Evolutionary conservation across 305 asterid genomes (phyloP).

Genomic region (Fraxinus ornus): DNA sequence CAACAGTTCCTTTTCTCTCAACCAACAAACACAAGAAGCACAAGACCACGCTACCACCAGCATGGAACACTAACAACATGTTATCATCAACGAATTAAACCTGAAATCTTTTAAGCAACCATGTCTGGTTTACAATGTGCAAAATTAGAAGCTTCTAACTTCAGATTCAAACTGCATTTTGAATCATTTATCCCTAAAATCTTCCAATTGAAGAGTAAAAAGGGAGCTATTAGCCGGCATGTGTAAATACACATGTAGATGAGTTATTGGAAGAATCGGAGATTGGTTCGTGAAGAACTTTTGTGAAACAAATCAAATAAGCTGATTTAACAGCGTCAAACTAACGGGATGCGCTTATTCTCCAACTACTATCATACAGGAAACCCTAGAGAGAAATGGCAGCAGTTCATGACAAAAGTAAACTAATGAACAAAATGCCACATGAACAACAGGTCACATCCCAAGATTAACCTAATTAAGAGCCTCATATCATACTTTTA

Average conservation of each 20-base stretch:
- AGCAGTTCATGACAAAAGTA: not conserved
- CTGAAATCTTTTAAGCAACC: not conserved
- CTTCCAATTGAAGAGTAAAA: not conserved
- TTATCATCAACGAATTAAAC: not conserved
- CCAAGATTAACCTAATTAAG: not conserved
- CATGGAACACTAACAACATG: not conserved
- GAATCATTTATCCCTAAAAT: not conserved
- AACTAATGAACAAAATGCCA: not conserved
- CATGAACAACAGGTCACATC: not conserved
- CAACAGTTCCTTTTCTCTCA: too few relatives aligned
- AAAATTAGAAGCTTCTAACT: not conserved
- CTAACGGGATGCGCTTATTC: not conserved
- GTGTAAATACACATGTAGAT: not conserved
- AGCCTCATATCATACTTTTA: not conserved
- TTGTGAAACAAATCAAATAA: not conserved
- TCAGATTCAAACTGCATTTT: not conserved
- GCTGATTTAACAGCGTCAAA: not conserved
- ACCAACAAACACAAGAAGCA: not conserved
- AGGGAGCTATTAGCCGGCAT: not conserved
- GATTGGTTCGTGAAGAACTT: not conserved
- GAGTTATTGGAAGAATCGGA: not conserved
- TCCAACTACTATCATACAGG: constrained; percentile 1
- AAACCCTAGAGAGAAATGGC: not conserved
- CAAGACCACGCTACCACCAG: not conserved
- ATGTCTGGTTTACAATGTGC: not conserved